A percentile compares a stretch with the other conserved stretches of the same genome.
phyloP scores from a whole-genome alignment of 331 rosid species.

The Stylosanthes scabra region DNA sequence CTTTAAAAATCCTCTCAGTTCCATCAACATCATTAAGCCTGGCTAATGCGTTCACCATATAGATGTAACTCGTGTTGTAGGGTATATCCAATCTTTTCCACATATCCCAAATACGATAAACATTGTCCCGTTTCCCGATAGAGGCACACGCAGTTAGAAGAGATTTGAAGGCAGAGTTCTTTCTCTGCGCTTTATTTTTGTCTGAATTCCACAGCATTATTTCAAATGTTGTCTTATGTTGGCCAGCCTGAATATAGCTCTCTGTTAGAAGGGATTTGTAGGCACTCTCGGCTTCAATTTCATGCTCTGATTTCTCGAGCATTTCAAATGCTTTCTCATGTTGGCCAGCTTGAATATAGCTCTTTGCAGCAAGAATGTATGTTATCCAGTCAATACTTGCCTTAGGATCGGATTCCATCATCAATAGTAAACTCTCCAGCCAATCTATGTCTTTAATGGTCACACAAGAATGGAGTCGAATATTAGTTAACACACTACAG shows the following conservation, averaged over 20 bases:
- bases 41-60: slow-evolving; percentile 53
- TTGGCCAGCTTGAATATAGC: too few relatives aligned
- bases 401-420: too few relatives aligned
- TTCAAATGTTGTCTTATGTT: slow-evolving; percentile 46
- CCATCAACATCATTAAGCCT: slow-evolving; percentile 60
- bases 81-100: slow-evolving; percentile 37
- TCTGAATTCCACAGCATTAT: slow-evolving; percentile 63
- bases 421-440: too few relatives aligned
- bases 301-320: slow-evolving; percentile 50
- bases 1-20: slow-evolving; percentile 58
- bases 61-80: slow-evolving; percentile 49
- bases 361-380: too few relatives aligned
- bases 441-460: too few relatives aligned
- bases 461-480: slow-evolving; percentile 49
- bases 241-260: slow-evolving; percentile 55
- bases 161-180: slow-evolving; percentile 50
- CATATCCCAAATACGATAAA: slow-evolving; percentile 62
- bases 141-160: slow-evolving; percentile 54
- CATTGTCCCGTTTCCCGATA: slow-evolving; percentile 51
- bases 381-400: too few relatives aligned
- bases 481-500: slow-evolving; percentile 30
- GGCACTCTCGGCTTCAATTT: slow-evolving; percentile 45
- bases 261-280: slow-evolving; percentile 46
- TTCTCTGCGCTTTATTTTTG: slow-evolving; percentile 10
- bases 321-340: too few relatives aligned